Base-by-base conservation (phyloP, 2,329 filamentous ascomycete genomes). In the Chaetomiaceae sp. region DNA sequence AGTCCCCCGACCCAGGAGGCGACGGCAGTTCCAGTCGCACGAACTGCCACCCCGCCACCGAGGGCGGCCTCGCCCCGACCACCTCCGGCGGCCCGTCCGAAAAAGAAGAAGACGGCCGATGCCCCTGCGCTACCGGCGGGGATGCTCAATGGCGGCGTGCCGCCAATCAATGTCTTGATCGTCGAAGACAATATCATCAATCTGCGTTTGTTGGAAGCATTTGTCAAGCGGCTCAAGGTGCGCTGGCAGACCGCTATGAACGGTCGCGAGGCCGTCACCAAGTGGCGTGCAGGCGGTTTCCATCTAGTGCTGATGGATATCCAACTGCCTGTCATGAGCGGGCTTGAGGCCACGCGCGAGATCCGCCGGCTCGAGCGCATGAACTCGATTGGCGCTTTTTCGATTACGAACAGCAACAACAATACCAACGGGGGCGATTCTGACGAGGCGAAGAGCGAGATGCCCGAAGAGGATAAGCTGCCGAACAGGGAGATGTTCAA, bases 161-260 rank as follows among this genome's bases (percentile, higher is more conserved):
- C 94, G 7, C 92, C 94, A 1, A 97, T 99, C 73, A 97, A 95
- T 62, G 91, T 97, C 7, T 77, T 99, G 38, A 96, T 99, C 56
- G 94, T 99, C 13, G 94, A 99, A 73, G 94, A 99, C 73, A 99
- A 99, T 69, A 90, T 94, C 58, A 97, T 99, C 78, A 99, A 97
- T 66, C 75, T 97, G 61, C 89, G 90, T 65, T 83, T 99, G 9
- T 76, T 99, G 32, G 92, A 96, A 66, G 90, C 91, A 1, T 95
- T 99, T 65, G 92, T 97, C 77, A 96, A 96, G 73, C 80, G 90
- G 44, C 78, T 99, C 45, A 96, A 96, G 66, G 94, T 99, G 6
- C 83, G 94, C 30, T 97, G 92, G 90, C 87, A 94, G 70, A 95
- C 90, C n/a, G 94, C 94, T 33, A 90, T 95, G 79, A 96, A 97